Evolutionary conservation across 768 basidiomycete species (phyloP).

Genomic region (Russula foetens): DNA sequence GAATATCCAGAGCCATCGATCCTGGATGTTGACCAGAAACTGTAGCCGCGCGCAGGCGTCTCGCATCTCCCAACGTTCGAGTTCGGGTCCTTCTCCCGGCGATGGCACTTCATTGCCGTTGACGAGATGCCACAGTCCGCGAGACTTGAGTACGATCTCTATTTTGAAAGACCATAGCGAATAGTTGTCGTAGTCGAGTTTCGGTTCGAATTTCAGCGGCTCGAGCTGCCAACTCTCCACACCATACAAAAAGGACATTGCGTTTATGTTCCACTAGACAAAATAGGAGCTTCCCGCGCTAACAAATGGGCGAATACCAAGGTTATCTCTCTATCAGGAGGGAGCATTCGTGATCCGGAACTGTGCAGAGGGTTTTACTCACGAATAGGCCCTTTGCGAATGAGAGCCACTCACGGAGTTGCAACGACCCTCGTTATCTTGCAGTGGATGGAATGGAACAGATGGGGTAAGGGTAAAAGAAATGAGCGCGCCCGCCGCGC

Average conservation of each 20-base stretch:
- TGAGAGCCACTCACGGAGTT: too few relatives aligned
- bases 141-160: slow-evolving; percentile 1
- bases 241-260: too few relatives aligned
- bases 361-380: neutral
- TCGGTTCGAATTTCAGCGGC: slow-evolving; percentile 14
- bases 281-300: neutral
- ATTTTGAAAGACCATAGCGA: slow-evolving; percentile 7
- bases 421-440: too few relatives aligned
- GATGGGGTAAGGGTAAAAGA: too few relatives aligned
- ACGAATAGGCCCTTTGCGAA: neutral
- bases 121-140: slow-evolving; percentile 12
- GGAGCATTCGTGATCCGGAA: neutral
- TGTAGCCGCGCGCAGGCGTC: slow-evolving; percentile 13
- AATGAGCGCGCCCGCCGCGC: too few relatives aligned
- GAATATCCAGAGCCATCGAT: slow-evolving; percentile 12
- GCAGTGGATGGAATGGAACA: too few relatives aligned
- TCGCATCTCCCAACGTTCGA: slow-evolving; percentile 11
- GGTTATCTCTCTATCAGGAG: neutral
- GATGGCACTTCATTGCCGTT: slow-evolving; percentile 6
- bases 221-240: slow-evolving; percentile 15
- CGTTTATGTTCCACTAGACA: neutral
- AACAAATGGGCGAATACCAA: neutral
- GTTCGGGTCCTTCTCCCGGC: neutral
- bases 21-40: slow-evolving; percentile 4
- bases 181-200: slow-evolving; percentile 15